Evolutionary conservation across 257 asterid genomes (phyloP).

Genomic region (Nicotiana noctiflora): DNA sequence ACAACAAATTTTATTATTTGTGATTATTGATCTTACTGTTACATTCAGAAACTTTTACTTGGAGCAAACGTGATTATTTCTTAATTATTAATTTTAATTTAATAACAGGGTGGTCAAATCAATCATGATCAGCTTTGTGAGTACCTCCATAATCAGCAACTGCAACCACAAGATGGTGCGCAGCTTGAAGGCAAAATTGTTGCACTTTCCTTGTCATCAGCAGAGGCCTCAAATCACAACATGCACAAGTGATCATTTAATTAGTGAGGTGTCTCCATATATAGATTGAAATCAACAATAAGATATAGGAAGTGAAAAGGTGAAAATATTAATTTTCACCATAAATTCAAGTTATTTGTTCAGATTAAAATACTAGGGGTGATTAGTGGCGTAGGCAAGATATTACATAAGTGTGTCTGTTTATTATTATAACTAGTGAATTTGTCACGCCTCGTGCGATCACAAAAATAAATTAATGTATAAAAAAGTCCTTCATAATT

Average conservation of each 20-base stretch:
- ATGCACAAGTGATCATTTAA: not conserved
- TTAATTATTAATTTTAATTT: not conserved
- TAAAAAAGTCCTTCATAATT: no score
- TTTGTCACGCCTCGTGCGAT: no score
- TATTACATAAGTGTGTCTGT: not conserved
- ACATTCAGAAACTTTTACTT: not conserved
- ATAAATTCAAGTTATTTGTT: not conserved
- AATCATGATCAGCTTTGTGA: slow-evolving; percentile 9
- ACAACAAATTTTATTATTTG: no score
- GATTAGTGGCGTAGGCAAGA: not conserved
- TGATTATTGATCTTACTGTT: not conserved
- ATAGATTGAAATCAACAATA: not conserved
- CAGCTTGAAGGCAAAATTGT: slow-evolving; percentile 6
- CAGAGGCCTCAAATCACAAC: not conserved
- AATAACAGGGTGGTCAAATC: not conserved
- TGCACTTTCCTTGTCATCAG: slow-evolving; percentile 5
- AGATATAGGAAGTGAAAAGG: not conserved
- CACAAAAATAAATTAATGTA: no score
- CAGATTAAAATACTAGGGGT: not conserved
- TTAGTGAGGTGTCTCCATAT: not conserved
- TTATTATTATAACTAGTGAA: no score
- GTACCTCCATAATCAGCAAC: not conserved
- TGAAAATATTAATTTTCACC: not conserved
- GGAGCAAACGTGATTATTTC: not conserved
- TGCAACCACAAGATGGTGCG: not conserved